These are phyloP conservation scores for Niebla homalea DNA, from an alignment of 495 filamentous ascomycete genomes.

Conservation along the genomic window DNA sequence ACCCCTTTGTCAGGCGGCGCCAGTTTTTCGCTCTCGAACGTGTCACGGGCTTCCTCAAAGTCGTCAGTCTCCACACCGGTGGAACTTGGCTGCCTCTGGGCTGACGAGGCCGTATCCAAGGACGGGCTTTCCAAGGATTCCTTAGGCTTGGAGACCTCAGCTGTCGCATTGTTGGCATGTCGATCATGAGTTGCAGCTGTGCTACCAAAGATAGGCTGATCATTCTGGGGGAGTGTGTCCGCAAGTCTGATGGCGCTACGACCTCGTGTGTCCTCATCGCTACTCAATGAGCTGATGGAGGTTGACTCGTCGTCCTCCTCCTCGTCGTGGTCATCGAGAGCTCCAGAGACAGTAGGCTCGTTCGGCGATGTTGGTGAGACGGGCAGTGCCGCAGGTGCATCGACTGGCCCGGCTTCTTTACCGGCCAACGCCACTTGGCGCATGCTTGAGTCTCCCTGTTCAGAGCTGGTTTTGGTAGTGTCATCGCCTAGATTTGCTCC, in stretches of 20 bases:
- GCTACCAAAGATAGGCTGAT: constrained; percentile 6
- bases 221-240: constrained; percentile 4
- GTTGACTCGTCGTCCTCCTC: constrained; percentile 3
- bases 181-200: background rate
- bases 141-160: background rate
- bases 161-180: constrained; percentile 4
- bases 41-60: constrained; percentile 32
- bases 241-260: constrained; percentile 5
- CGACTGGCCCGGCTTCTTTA: constrained; percentile 12
- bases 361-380: constrained; percentile 2
- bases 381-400: constrained; percentile 1
- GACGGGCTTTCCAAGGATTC: background rate
- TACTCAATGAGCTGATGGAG: constrained; percentile 19
- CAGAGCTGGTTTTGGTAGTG: constrained; percentile 21
- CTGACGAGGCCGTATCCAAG: constrained; percentile 3
- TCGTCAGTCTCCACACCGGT: constrained; percentile 10
- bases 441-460: constrained; percentile 27
- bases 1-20: constrained; percentile 23
- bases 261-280: constrained; percentile 16
- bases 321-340: constrained; percentile 1
- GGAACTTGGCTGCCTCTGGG: constrained; percentile 1
- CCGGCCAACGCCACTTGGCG: constrained; percentile 41
- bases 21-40: constrained; percentile 34
- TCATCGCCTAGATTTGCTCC: constrained; percentile 29
- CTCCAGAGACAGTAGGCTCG: constrained; percentile 7